Evolutionary conservation across 129 eudicot species (phyloP).

Genomic region (Pulicaria dysenterica): DNA sequence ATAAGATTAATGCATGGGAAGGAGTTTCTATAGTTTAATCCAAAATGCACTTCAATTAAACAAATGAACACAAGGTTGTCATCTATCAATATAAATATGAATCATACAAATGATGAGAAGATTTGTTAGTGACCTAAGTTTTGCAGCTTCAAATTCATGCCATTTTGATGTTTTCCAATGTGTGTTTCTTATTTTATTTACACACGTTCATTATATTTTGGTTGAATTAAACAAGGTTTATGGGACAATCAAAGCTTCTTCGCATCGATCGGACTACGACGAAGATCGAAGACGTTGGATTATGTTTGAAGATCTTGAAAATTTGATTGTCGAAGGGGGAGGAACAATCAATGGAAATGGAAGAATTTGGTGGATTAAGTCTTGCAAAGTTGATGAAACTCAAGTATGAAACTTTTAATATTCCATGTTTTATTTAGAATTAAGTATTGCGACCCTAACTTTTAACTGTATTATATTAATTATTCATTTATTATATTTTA

Average conservation of each 20-base stretch:
- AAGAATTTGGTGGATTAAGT: slow-evolving; percentile 77
- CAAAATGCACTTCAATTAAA: neutral
- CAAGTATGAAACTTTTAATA: slow-evolving; percentile 39
- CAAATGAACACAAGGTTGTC: slow-evolving; percentile 31
- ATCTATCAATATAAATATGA: slow-evolving; percentile 27
- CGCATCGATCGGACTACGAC: slow-evolving; percentile 38
- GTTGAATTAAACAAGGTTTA: slow-evolving; percentile 43
- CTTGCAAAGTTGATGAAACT: slow-evolving; percentile 74
- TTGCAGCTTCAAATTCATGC: slow-evolving; percentile 24
- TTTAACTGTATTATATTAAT: too few species aligned
- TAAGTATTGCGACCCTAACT: too few species aligned
- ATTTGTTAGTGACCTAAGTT: slow-evolving; percentile 36
- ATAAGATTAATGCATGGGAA: neutral
- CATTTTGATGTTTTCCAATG: slow-evolving; percentile 17
- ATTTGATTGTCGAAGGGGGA: slow-evolving; percentile 64
- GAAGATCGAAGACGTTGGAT: slow-evolving; percentile 58
- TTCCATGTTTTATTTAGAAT: neutral
- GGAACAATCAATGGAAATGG: slow-evolving; percentile 92
- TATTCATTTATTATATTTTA: too few species aligned
- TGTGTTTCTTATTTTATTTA: neutral
- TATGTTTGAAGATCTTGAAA: slow-evolving; percentile 48
- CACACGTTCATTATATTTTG: neutral
- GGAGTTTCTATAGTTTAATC: too few species aligned
- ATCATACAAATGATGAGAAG: slow-evolving; percentile 19
- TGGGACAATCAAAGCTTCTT: slow-evolving; percentile 76